Percentiles rank a stretch among this genome's conserved stretches.
These are phyloP conservation scores for Calvatia gigantea DNA, from an alignment of 768 basidiomycete species.

Conservation along the genomic window DNA sequence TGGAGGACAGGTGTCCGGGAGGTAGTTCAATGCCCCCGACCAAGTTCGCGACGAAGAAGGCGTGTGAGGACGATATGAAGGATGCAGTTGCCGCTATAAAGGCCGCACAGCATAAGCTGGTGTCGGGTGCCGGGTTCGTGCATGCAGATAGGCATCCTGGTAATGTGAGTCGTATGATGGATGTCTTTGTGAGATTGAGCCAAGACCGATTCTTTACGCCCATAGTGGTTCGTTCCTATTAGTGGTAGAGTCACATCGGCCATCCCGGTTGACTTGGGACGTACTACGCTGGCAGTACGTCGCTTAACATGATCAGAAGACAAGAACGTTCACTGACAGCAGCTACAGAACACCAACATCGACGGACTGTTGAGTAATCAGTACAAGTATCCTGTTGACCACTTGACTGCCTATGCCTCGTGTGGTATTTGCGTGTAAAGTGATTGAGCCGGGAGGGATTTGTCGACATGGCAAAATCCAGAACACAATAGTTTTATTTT, in stretches of 20 bases:
- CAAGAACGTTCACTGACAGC: not conserved
- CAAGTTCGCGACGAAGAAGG: slow-evolving; percentile 3
- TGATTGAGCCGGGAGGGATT: too few species aligned
- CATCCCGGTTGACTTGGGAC: not conserved
- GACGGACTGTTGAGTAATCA: not conserved
- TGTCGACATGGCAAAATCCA: too few species aligned
- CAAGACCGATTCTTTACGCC: not conserved
- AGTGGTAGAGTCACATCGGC: not conserved
- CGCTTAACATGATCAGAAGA: not conserved
- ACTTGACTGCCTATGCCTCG: not conserved
- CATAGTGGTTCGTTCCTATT: not conserved
- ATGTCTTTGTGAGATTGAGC: too few species aligned
- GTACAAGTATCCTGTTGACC: not conserved
- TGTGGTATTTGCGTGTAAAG: not conserved
- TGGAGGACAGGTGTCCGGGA: not conserved
- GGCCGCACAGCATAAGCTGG: not conserved
- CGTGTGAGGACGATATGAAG: not conserved
- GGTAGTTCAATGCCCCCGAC: not conserved
- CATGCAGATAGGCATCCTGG: slow-evolving; percentile 1
- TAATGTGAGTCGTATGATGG: not conserved
- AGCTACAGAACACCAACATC: not conserved
- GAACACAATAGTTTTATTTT: too few species aligned
- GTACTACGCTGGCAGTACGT: not conserved
- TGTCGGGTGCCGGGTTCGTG: not conserved
- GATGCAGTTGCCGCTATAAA: not conserved